A percentile compares a stretch with the other conserved stretches of the same genome.
These are phyloP conservation scores for Leishmania martiniquensis DNA, from an alignment of 208 protist genomes.

Conservation along the genomic window DNA sequence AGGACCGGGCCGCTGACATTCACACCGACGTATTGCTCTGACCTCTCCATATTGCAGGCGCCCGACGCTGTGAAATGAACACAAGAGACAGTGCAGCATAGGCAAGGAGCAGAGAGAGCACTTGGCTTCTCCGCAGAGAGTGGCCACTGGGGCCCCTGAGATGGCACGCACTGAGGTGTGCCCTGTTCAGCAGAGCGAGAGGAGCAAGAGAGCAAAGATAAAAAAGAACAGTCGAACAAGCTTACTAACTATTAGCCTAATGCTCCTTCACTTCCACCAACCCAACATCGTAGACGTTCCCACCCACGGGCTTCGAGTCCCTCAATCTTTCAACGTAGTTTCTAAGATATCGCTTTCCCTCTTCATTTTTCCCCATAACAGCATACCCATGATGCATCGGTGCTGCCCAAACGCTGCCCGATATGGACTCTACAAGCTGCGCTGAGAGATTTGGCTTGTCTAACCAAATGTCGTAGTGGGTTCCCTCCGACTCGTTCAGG, in stretches of 20 bases:
- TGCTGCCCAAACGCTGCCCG: slow-evolving; percentile 58
- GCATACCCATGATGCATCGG: slow-evolving; percentile 71
- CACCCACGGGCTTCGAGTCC: slow-evolving; percentile 28
- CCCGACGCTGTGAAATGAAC: neutral
- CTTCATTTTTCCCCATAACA: slow-evolving; percentile 54
- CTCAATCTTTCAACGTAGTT: slow-evolving; percentile 46
- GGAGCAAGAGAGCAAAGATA: slow-evolving; percentile 11
- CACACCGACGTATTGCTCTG: neutral
- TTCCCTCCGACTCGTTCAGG: slow-evolving; percentile 33
- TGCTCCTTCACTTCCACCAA: slow-evolving; percentile 52
- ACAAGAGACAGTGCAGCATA: neutral
- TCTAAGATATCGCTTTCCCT: slow-evolving; percentile 49
- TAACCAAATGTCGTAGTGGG: slow-evolving; percentile 63
- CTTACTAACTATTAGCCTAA: slow-evolving; percentile 26
- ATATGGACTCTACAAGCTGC: slow-evolving; percentile 37
- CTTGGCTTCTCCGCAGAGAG: neutral
- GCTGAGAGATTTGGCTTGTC: slow-evolving; percentile 58
- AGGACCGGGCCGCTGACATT: neutral
- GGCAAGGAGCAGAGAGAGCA: neutral
- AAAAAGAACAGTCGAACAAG: neutral
- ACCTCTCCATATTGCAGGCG: neutral
- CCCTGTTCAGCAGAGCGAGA: neutral
- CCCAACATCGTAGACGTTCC: slow-evolving; percentile 44
- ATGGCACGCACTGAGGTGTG: neutral
- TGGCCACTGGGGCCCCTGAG: no score